Conservation (phyloP, 2,329 filamentous ascomycete genomes). For the Pseudodiploospora longispora region DNA sequence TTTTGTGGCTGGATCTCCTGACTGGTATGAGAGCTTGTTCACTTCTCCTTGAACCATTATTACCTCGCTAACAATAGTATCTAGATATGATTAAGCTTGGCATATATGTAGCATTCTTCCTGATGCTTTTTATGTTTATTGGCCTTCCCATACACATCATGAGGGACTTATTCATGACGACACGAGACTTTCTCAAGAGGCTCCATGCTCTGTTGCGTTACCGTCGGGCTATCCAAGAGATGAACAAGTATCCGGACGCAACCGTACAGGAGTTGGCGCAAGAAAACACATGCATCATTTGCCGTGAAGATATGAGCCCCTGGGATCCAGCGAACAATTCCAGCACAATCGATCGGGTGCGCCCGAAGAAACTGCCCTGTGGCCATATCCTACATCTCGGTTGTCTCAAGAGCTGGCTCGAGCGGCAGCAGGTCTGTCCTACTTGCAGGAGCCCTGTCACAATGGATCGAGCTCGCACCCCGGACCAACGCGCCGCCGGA, state of each 20-base stretch:
- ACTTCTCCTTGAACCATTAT: constrained; percentile 10
- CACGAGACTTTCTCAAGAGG: constrained; percentile 82
- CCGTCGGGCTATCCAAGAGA: constrained; percentile 82
- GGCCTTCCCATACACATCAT: constrained; percentile 95
- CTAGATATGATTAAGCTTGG: constrained; percentile 82
- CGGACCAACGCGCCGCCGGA: constrained; percentile 17
- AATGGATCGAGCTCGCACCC: constrained; percentile 19
- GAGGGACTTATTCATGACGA: constrained; percentile 88
- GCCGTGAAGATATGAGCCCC: constrained; percentile 86
- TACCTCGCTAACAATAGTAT: constrained; percentile 1
- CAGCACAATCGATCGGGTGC: constrained; percentile 72
- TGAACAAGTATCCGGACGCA: constrained; percentile 91
- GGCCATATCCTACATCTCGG: constrained; percentile 92
- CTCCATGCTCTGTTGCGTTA: constrained; percentile 86
- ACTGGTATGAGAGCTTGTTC: constrained; percentile 50
- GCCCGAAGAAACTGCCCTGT: constrained; percentile 93
- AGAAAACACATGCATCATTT: constrained; percentile 96
- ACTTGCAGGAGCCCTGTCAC: constrained; percentile 79
- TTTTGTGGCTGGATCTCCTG: constrained; percentile 78
- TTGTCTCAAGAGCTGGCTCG: constrained; percentile 93
- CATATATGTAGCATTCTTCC: constrained; percentile 87
- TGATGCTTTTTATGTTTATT: constrained; percentile 87
- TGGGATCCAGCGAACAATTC: constrained; percentile 54
- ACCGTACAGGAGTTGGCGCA: constrained; percentile 74
- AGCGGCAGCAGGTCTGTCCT: constrained; percentile 93